Percentiles rank a stretch among this genome's conserved stretches.
These are phyloP conservation scores for Suhomyces ambrosiae DNA, from an alignment of 1,139 yeast species.

Conservation along the genomic window DNA sequence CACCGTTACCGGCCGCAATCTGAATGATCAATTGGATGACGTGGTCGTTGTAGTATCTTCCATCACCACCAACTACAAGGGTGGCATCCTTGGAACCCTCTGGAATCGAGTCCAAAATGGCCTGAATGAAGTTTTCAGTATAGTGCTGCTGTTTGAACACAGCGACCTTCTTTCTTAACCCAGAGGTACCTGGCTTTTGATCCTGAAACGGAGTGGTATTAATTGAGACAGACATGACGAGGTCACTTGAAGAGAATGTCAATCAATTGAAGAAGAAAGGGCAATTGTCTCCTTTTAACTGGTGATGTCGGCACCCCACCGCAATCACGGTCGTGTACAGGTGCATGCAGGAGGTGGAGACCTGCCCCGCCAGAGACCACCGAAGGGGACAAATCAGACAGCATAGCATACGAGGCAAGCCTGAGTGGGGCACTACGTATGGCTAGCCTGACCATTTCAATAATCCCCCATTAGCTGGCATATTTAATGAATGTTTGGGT, in stretches of 20 bases:
- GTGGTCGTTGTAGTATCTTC: constrained; percentile 83
- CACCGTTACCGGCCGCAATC: constrained; percentile 92
- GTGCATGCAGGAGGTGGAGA: background rate
- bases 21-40: constrained; percentile 80
- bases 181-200: constrained; percentile 98
- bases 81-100: constrained; percentile 78
- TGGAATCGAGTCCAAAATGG: constrained; percentile 83
- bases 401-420: too few relatives aligned
- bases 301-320: background rate
- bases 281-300: background rate
- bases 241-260: too few relatives aligned
- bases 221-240: constrained; percentile 19
- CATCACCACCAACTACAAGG: constrained; percentile 95
- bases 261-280: constrained; percentile 3
- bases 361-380: background rate
- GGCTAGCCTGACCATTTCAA: too few relatives aligned
- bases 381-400: background rate
- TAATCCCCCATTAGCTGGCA: background rate
- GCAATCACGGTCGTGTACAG: background rate
- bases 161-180: constrained; percentile 85
- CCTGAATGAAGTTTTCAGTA: constrained; percentile 92
- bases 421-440: too few relatives aligned
- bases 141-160: constrained; percentile 82
- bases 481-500: too few relatives aligned
- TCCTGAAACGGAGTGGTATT: constrained; percentile 79